Evolutionary conservation across 1,284 basidiomycete species (phyloP), one percentile per base, ranked within the genome.

Genomic region (Veloboletus limbatus): DNA sequence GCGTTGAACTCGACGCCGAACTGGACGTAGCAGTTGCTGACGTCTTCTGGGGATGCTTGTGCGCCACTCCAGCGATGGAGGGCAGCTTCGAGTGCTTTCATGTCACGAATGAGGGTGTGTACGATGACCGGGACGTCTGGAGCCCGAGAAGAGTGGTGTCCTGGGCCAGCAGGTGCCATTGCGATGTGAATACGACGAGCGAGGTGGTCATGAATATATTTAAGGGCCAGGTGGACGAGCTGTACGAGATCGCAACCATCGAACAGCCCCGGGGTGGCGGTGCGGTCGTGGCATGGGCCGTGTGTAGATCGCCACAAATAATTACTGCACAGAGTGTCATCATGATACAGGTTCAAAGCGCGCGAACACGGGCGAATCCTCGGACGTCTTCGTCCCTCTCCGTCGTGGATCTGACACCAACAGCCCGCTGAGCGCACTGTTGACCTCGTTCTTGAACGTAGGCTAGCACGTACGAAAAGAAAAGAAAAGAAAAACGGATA

Each of bases 1-100:
- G 79, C 74, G 68, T 96, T 94, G 73, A 97, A 96, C 56, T 95
- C 87, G 61, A 92, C 90, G 28, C 93, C 94, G n/a, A 98, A 79
- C 52, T 84, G 79, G 45, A 99, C 91, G 63, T 95, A 99, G 47
- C 92, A 81, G 66, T 96, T 87, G 72, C 90, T 94, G 55, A 98
- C 93, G 62, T 92, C 74, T 16, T 73, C 74, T 54, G 96, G 92
- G 4, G 79, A 74, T 4, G 86, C 81, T 28, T 80, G 72, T 1
- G 79, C 74, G 2, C 75, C 58, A 36, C 85, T 80, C 93, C 93
- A 97, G 48, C 81, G 77, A 18, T 77, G 80, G 39, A 99, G 76
- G 0, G 82, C 73, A 41, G 91, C 85, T 55, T 97, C 85, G 16
- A 99, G 80, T 57, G 85, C 79, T 62, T 92, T 92, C 21, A 93